Percentiles rank a stretch among this genome's conserved stretches.
phyloP scores from a whole-genome alignment of 805 yeast species.

The Kuraishia floccosa region DNA sequence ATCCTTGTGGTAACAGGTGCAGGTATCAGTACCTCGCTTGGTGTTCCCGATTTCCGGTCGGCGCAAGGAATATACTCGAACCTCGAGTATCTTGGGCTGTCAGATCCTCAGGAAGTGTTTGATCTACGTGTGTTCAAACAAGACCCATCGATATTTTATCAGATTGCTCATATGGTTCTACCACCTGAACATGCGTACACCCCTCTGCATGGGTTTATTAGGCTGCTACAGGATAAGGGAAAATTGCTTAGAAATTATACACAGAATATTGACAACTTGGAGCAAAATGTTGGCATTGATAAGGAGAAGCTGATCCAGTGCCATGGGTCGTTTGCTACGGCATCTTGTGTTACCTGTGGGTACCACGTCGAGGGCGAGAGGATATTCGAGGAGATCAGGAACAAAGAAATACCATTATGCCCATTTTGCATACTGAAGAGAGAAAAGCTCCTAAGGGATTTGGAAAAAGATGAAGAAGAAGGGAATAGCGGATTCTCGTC shows the following conservation, averaged over 20 bases:
- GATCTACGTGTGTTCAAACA: constrained; percentile 58
- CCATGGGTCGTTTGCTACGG: constrained; percentile 87
- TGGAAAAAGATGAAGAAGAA: constrained; percentile 14
- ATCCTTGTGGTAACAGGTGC: constrained; percentile 83
- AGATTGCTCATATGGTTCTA: constrained; percentile 75
- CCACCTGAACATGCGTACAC: constrained; percentile 62
- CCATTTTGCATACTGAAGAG: constrained; percentile 47
- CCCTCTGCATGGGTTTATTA: constrained; percentile 76
- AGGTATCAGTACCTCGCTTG: constrained; percentile 82
- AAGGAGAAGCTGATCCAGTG: constrained; percentile 70
- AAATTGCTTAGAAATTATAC: constrained; percentile 79
- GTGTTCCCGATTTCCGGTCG: constrained; percentile 89
- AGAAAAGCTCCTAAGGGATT: constrained; percentile 12
- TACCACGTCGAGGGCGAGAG: constrained; percentile 54
- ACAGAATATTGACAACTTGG: constrained; percentile 84
- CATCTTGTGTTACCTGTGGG: constrained; percentile 73
- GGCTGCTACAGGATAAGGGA: constrained; percentile 59
- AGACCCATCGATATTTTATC: constrained; percentile 73
- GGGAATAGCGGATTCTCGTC: constrained; percentile 4
- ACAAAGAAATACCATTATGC: constrained; percentile 57
- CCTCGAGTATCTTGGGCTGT: constrained; percentile 54
- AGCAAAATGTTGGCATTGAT: constrained; percentile 65
- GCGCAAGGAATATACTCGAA: constrained; percentile 75
- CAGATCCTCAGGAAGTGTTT: constrained; percentile 88
- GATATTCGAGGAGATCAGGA: constrained; percentile 48